phyloP scores from a whole-genome alignment of 768 basidiomycete genomes.

The Hortiboletus campestris region DNA sequence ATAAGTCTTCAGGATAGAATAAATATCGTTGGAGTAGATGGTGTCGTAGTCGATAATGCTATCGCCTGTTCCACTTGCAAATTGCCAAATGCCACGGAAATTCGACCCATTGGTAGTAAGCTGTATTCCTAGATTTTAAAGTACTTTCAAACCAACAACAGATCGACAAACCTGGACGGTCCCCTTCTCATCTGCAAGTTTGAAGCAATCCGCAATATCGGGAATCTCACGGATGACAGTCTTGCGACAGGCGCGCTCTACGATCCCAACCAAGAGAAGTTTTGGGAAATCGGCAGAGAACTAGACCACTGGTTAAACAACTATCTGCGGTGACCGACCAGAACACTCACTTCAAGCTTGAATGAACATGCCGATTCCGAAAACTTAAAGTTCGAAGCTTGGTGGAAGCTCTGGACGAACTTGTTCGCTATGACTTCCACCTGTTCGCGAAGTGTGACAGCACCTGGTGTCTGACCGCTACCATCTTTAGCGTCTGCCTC shows the following conservation, averaged over 20 bases:
- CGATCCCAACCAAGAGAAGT: slow-evolving; percentile 87
- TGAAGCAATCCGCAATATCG: slow-evolving; percentile 86
- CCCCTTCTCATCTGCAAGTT: slow-evolving; percentile 50
- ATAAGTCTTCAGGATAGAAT: slow-evolving; percentile 85
- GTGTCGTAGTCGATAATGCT: slow-evolving; percentile 72
- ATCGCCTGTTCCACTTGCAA: slow-evolving; percentile 49
- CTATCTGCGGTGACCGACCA: not conserved
- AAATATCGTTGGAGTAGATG: slow-evolving; percentile 94
- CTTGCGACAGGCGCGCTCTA: slow-evolving; percentile 82
- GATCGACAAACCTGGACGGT: slow-evolving; percentile 40
- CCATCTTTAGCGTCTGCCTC: slow-evolving; percentile 33
- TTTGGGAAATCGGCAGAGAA: slow-evolving; percentile 89
- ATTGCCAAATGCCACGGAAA: slow-evolving; percentile 84
- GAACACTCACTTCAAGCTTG: slow-evolving; percentile 70
- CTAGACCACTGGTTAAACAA: slow-evolving; percentile 38
- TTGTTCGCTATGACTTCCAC: slow-evolving; percentile 44
- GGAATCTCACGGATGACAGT: slow-evolving; percentile 89
- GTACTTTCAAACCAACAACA: not conserved
- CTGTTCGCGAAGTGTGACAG: slow-evolving; percentile 38
- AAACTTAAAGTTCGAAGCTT: slow-evolving; percentile 74
- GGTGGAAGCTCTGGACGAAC: slow-evolving; percentile 59
- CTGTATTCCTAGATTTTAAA: slow-evolving; percentile 36
- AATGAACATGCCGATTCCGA: slow-evolving; percentile 67
- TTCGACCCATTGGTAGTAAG: slow-evolving; percentile 93
- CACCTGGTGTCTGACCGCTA: slow-evolving; percentile 17